Percentiles rank a stretch among this genome's conserved stretches.
These are phyloP conservation scores for Lupinus albus DNA, from an alignment of 306 rosid genomes.

Conservation along the genomic window DNA sequence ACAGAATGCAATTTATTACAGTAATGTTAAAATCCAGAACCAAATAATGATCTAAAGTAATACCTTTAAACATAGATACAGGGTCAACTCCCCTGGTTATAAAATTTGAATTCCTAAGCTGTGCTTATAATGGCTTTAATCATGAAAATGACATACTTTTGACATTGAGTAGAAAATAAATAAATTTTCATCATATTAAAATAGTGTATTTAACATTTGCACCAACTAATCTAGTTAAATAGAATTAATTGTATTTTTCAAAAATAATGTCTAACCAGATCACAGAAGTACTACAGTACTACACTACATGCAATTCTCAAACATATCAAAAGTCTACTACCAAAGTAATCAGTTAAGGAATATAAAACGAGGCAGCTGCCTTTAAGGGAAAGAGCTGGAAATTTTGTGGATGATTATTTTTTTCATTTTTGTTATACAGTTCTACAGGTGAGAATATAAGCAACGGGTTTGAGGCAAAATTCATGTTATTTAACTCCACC, in stretches of 20 bases:
- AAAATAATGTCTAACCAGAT: slow-evolving; percentile 13
- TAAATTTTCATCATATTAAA: slow-evolving; percentile 4
- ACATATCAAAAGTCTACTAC: not conserved
- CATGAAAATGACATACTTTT: slow-evolving; percentile 12
- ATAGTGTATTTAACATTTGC: slow-evolving; percentile 13
- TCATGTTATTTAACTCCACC: slow-evolving; percentile 17
- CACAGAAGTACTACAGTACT: not conserved
- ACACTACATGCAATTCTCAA: slow-evolving; percentile 6
- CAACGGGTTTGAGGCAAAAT: not conserved
- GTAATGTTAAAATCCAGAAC: not conserved
- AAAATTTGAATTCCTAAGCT: slow-evolving; percentile 10
- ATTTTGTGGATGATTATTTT: not conserved
- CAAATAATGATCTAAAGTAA: slow-evolving; percentile 3
- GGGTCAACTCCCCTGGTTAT: not conserved
- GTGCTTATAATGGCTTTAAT: slow-evolving; percentile 16
- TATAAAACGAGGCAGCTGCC: slow-evolving; percentile 1
- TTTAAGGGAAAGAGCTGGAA: slow-evolving; percentile 12
- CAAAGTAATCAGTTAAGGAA: not conserved
- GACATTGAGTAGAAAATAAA: slow-evolving; percentile 5
- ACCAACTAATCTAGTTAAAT: not conserved
- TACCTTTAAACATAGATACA: slow-evolving; percentile 15
- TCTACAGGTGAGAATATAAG: slow-evolving; percentile 13
- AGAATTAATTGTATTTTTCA: not conserved
- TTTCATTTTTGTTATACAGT: slow-evolving; percentile 3
- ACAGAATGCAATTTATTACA: not conserved